A percentile compares a stretch with the other conserved stretches of the same genome.
phyloP scores from a whole-genome alignment of 1,284 basidiomycete genomes.

The Pholiota adiposa region DNA sequence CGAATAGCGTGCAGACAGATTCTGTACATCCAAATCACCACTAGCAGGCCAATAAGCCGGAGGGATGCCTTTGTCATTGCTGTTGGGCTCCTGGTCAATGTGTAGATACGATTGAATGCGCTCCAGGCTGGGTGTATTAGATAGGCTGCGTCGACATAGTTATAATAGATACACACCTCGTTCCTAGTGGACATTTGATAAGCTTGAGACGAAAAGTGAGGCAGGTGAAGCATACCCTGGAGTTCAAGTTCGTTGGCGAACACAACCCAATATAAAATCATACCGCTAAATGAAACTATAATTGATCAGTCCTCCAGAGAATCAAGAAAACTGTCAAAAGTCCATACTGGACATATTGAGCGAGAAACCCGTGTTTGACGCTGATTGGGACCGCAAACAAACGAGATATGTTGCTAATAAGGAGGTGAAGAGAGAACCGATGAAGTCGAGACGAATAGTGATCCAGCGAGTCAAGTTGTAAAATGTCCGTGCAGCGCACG shows the following conservation, averaged over 20 bases:
- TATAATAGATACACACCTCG: not conserved
- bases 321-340: not conserved
- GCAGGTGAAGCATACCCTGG: slow-evolving; percentile 39
- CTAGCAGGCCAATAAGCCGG: slow-evolving; percentile 82
- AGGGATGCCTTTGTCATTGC: slow-evolving; percentile 53
- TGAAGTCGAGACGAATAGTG: slow-evolving; percentile 51
- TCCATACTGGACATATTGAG: slow-evolving; percentile 50
- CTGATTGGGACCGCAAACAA: slow-evolving; percentile 43
- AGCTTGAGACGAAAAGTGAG: not conserved
- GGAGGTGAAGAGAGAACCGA: slow-evolving; percentile 56
- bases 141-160: not conserved
- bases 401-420: slow-evolving; percentile 58
- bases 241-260: slow-evolving; percentile 64
- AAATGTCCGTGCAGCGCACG: slow-evolving; percentile 48
- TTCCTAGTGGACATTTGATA: not conserved
- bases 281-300: slow-evolving; percentile 49
- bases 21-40: slow-evolving; percentile 67
- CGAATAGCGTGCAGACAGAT: slow-evolving; percentile 61
- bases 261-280: slow-evolving; percentile 60
- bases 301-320: not conserved
- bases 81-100: slow-evolving; percentile 72
- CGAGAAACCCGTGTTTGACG: slow-evolving; percentile 58
- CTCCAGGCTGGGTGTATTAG: slow-evolving; percentile 54
- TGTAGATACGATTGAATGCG: slow-evolving; percentile 73
- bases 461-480: slow-evolving; percentile 67